Base-by-base conservation (phyloP, 495 filamentous ascomycete genomes). In the Pseudomonodictys pantanalensis region DNA sequence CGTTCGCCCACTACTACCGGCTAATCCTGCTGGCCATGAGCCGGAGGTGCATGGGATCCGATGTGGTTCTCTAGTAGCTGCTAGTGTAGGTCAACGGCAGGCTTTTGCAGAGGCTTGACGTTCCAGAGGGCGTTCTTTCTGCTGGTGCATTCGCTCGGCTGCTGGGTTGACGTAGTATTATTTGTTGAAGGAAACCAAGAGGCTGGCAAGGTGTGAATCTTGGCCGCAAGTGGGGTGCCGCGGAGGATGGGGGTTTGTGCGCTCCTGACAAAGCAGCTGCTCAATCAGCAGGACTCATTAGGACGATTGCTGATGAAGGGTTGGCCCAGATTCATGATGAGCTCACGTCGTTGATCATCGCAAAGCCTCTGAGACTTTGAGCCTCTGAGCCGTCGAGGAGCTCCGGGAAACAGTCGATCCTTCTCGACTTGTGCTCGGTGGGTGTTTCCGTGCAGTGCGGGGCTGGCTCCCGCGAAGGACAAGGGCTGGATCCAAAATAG, bases 391-490 rank as follows among this genome's bases (percentile, higher is more conserved):
- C 5, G 43, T 4, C 12, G 7, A 3, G 12, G 5, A 5, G 4
- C 15, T 3, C 3, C 15, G 38, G 4, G n/a, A n/a, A n/a, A n/a
- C n/a, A 18, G 12, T 15, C 15, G 38, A 15, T 35, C 8, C 8
- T 35, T 7, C 8, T 8, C 15, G 32, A 15, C 32, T 15, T 35
- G 7, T 15, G 8, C 15, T 35, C 23, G 22, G 46, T 29, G 46
- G 46, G 46, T 28, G 46, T 29, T 33, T 51, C 47, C 47, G 33
- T n/a, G 25, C 17, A 39, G 23, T 57, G 54, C 54, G 54, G 54
- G 54, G 54, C 54, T 57, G 7, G 52, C 26, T 17, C 26, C 25
- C 29, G 26, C 7, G 38, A 18, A 15, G 47, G 47, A 20, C 47
- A 50, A 28, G 47, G 47, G 47, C 32, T 52, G 17, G 22, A 15